These are phyloP conservation scores for Plasmodium knowlesi DNA, from an alignment of 169 alveolate species.

Conservation along the genomic window DNA sequence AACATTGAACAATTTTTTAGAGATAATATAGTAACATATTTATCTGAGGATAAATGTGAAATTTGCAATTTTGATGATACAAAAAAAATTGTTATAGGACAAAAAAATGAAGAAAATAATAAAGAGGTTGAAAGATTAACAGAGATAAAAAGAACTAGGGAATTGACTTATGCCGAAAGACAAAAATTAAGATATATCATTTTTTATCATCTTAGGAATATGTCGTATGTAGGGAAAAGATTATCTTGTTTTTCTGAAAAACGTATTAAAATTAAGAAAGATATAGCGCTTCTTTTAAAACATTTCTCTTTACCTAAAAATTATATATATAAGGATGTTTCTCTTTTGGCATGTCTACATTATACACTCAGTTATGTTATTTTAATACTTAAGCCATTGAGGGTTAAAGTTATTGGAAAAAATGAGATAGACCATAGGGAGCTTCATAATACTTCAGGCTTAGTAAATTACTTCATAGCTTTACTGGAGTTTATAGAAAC, in stretches of 20 bases:
- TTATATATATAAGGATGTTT: not conserved
- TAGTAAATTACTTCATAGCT: not conserved
- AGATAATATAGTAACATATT: not conserved
- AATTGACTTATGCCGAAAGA: not conserved
- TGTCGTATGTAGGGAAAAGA: not conserved
- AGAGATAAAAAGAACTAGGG: not conserved
- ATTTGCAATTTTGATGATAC: not conserved
- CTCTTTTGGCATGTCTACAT: not conserved
- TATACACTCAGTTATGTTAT: constrained; percentile 2
- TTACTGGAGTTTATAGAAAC: constrained; percentile 1
- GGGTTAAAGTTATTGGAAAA: not conserved
- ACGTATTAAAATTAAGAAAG: not conserved
- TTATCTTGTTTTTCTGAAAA: not conserved
- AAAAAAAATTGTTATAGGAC: not conserved
- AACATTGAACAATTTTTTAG: not conserved
- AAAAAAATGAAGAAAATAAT: not conserved
- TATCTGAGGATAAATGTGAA: not conserved
- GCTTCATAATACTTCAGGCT: not conserved
- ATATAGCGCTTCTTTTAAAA: not conserved
- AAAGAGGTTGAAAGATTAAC: not conserved
- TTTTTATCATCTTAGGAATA: not conserved
- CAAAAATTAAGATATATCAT: not conserved
- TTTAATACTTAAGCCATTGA: constrained; percentile 19
- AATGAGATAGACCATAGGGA: not conserved
- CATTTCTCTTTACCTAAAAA: not conserved